A percentile compares a stretch with the other conserved stretches of the same genome.
Evolutionary conservation across 805 yeast genomes (phyloP).

Genomic region (Cyberlindnera samutprakarnensis): DNA sequence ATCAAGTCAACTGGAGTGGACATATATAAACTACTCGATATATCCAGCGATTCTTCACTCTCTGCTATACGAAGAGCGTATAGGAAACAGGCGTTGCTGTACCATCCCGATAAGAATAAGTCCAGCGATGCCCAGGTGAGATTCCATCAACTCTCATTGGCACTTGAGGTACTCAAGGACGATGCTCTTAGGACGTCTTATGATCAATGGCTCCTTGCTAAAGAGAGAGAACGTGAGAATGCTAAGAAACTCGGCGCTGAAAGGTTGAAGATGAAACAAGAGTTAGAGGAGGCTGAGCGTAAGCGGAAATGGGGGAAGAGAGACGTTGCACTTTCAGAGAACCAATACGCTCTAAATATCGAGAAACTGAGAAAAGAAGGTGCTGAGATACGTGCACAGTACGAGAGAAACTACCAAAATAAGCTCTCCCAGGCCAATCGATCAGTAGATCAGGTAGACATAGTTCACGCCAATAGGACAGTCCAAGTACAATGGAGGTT

Average conservation of each 20-base stretch:
- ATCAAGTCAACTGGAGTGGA: constrained; percentile 12
- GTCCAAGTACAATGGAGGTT: constrained; percentile 19
- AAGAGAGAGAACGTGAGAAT: constrained; percentile 5
- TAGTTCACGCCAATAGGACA: constrained; percentile 3
- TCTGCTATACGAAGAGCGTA: constrained; percentile 69
- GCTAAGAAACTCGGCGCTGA: constrained; percentile 10
- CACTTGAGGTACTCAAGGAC: constrained; percentile 78
- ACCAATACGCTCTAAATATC: constrained; percentile 9
- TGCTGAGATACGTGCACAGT: constrained; percentile 10
- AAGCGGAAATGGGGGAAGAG: constrained; percentile 12
- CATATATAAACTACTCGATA: constrained; percentile 60
- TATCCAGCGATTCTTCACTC: constrained; percentile 52
- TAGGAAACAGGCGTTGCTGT: constrained; percentile 68
- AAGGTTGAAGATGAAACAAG: constrained; percentile 17
- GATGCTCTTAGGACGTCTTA: constrained; percentile 74
- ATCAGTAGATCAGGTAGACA: neutral
- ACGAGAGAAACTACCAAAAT: constrained; percentile 8
- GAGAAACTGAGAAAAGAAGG: constrained; percentile 22
- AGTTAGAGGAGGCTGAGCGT: constrained; percentile 17
- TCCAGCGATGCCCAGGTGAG: constrained; percentile 85
- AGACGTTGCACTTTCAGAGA: constrained; percentile 3
- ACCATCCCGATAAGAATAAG: constrained; percentile 78
- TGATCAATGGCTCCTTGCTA: constrained; percentile 35
- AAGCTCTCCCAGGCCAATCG: too few relatives aligned
- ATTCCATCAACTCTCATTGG: constrained; percentile 79